Evolutionary conservation across 148 eudicot genomes (phyloP), one percentile per base, ranked within the genome.

Genomic region (Spergularia marina): DNA sequence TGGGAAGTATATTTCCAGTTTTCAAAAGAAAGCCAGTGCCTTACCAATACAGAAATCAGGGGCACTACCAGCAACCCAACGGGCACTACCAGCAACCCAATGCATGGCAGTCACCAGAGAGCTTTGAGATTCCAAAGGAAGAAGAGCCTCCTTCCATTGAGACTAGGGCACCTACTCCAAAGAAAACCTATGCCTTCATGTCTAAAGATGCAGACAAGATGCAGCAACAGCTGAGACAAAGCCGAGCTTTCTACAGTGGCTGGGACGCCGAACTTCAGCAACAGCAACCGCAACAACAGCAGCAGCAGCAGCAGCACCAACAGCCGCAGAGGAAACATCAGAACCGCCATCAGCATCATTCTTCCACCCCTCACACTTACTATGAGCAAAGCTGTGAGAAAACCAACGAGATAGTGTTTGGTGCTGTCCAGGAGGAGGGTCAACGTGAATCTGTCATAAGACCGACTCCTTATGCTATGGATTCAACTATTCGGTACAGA

Each of bases 161-260:
- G 68, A 79, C 97, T 9, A 81, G 92, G 67, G 79, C 90, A 21
- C 92, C 96, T 10, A 90, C 97, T 68, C 97, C 98, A 0, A 81
- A 85, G 67, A 95, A 95, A 79, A 91, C 92, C 7, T 95, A 95
- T 30, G 84, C 97, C 3, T 94, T 95, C 87, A 90, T 95, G 99
- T 82, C 97, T 40, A 85, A 89, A 57, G 97, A 95, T 74, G 86
- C 89, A 3, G 92, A 92, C 59, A 90, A 89, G 60, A 83, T 95
- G 91, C 97, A 89, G 78, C 87, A 85, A 18, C 91, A 89, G 77
- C 83, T 91, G 53, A 76, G 85, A 72, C 91, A 89, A 79, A 90
- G 96, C 85, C 89, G 85, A 1, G 85, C 74, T 18, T 88, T 92
- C 74, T 89, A 88, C 66, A 85, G 85, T 52, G 89, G 86, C 15